phyloP scores from a whole-genome alignment of 177 flowering plant genomes.

The Vitis hybrid region DNA sequence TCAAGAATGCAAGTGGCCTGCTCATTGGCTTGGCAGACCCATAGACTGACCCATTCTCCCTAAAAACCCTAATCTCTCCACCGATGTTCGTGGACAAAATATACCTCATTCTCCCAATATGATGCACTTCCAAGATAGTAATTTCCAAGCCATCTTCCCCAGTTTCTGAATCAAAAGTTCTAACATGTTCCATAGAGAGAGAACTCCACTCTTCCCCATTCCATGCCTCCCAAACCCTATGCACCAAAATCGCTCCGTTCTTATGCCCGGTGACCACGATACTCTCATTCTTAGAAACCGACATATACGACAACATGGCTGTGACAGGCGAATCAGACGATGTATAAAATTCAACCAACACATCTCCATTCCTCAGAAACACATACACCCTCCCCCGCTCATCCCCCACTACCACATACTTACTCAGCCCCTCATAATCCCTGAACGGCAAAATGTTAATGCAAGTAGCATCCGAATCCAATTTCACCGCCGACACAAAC shows the following conservation, averaged over 20 bases:
- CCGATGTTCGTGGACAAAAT: constrained; percentile 53
- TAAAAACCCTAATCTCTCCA: constrained; percentile 67
- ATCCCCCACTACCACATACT: constrained; percentile 92
- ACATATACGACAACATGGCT: constrained; percentile 72
- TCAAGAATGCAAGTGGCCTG: constrained; percentile 80
- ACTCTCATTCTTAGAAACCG: constrained; percentile 79
- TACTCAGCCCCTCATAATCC: constrained; percentile 81
- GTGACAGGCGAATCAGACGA: constrained; percentile 54
- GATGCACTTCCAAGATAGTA: constrained; percentile 73
- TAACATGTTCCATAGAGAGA: constrained; percentile 48
- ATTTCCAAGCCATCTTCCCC: constrained; percentile 39
- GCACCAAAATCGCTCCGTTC: constrained; percentile 62
- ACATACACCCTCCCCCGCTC: constrained; percentile 72
- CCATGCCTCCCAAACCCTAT: constrained; percentile 69
- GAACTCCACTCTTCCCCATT: constrained; percentile 73
- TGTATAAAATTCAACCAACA: constrained; percentile 57
- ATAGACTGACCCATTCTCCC: constrained; percentile 66
- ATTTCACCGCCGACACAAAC: constrained; percentile 81
- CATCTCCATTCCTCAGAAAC: constrained; percentile 76
- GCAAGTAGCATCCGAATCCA: constrained; percentile 70
- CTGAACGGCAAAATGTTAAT: constrained; percentile 73
- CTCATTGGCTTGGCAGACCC: constrained; percentile 57
- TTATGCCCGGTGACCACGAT: constrained; percentile 79
- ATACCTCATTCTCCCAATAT: constrained; percentile 75
- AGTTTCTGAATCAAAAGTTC: constrained; percentile 26